Base-by-base conservation (phyloP, 331 rosid species). In the Pyracantha coccinea region DNA sequence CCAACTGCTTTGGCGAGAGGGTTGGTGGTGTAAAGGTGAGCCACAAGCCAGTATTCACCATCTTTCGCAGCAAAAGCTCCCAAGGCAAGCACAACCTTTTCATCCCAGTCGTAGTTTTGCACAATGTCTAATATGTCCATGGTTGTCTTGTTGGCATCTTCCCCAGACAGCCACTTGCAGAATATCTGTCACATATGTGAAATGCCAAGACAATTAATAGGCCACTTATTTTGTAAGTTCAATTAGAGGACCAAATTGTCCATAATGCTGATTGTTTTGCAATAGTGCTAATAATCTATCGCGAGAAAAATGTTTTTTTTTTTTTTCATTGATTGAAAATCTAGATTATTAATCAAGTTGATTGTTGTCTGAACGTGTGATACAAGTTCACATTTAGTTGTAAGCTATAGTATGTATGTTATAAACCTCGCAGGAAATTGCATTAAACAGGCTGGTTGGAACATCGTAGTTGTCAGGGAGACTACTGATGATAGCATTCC, bases 81-180 rank as follows among this genome's bases (percentile, higher is more conserved):
- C 20, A 91, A 72, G 4, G 88, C 88, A 68, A 87, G 80, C 50
- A 80, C 91, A 69, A 77, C 83, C 81, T 91, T 91, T 2, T 90
- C 86, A 82, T 89, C 92, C 97, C 97, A 91, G 57, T 88, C 69
- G 72, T 87, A 86, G 79, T 85, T 72, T 57, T 85, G 78, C 23
- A 89, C 80, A 50, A 76, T 71, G 28, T 76, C 74, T 21, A 89
- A 64, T 67, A 91, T 83, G 50, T 74, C 87, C 82, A 91, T 86
- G 16, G 87, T 75, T 55, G 86, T 91, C 4, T 74, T 83, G 78
- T 91, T 88, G 1, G 82, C 83, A 54, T 91, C 92, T 67, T 79
- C 90, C 2, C 86, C 85, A 57, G 61, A 59, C 24, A 69, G 21
- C 58, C 88, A 77, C 77, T 84, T 85, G 88, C 85, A 33, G 64